These are phyloP conservation scores for Lablab purpureus DNA, from an alignment of 306 rosid genomes.

Conservation along the genomic window DNA sequence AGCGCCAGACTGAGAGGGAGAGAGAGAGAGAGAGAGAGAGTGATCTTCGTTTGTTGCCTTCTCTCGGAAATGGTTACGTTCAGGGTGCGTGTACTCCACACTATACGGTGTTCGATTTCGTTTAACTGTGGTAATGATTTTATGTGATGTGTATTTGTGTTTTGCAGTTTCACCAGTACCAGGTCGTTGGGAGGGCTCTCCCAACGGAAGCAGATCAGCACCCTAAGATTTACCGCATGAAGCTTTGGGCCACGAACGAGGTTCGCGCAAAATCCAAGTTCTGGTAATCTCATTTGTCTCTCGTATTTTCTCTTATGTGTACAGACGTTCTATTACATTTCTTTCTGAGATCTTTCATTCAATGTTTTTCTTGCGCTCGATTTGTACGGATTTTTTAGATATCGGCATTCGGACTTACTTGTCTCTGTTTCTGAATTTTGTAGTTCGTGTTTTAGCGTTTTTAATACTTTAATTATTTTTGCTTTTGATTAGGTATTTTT, in stretches of 20 bases:
- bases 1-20: neutral
- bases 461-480: neutral
- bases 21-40: constrained; percentile 21
- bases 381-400: neutral
- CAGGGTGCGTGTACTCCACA: constrained; percentile 53
- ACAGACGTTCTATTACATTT: neutral
- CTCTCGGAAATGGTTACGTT: constrained; percentile 65
- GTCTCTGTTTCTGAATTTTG: neutral
- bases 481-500: constrained; percentile 66
- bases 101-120: neutral
- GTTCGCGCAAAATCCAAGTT: constrained; percentile 97
- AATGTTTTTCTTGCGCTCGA: neutral
- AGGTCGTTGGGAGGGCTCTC: constrained; percentile 91
- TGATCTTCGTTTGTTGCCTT: constrained; percentile 17
- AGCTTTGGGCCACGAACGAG: constrained; percentile 95
- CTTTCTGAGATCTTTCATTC: neutral
- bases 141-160: neutral
- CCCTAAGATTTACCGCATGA: constrained; percentile 91
- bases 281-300: constrained; percentile 58
- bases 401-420: neutral
- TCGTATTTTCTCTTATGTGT: neutral
- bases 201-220: constrained; percentile 78
- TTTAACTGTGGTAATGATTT: neutral
- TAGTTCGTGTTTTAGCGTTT: neutral
- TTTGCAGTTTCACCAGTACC: constrained; percentile 87